phyloP scores from a whole-genome alignment of 192 early-diverging fungal genomes.

The Entomortierella parvispora region DNA sequence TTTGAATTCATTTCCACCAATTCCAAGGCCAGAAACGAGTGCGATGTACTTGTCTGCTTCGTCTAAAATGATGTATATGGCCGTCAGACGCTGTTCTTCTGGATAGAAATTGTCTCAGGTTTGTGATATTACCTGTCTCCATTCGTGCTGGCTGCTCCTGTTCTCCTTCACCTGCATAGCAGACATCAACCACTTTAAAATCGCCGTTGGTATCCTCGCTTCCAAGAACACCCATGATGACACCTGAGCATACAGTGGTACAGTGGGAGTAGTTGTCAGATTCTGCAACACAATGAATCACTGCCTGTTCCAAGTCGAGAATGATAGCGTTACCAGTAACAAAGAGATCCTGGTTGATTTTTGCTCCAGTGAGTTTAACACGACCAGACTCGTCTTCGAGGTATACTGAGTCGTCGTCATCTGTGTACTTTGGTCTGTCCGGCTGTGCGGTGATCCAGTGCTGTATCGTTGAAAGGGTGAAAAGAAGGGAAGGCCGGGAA shows the following conservation, averaged over 20 bases:
- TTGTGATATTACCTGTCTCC: constrained; percentile 53
- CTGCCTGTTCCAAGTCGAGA: no score
- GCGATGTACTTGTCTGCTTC: constrained; percentile 75
- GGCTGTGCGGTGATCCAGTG: constrained; percentile 73
- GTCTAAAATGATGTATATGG: constrained; percentile 11
- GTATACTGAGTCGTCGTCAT: constrained; percentile 66
- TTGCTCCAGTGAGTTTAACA: constrained; percentile 74
- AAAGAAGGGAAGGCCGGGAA: no score
- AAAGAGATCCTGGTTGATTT: constrained; percentile 62
- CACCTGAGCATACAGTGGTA: constrained; percentile 55
- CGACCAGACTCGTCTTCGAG: constrained; percentile 96
- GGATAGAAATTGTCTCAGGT: no score
- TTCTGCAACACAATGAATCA: no score
- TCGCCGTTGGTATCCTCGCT: constrained; percentile 77
- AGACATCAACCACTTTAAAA: constrained; percentile 89
- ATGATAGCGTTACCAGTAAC: constrained; percentile 80
- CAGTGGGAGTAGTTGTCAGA: no score
- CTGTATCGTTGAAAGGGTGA: constrained; percentile 42
- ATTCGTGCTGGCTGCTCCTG: constrained; percentile 55
- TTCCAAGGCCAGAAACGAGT: constrained; percentile 82
- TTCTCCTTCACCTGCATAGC: constrained; percentile 72
- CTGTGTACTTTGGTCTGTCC: constrained; percentile 73
- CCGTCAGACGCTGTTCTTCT: no score
- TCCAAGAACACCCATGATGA: constrained; percentile 84
- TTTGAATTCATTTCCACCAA: constrained; percentile 60